Evolutionary conservation across 2,329 filamentous ascomycete genomes (phyloP).

Genomic region (Stagonosporopsis vannaccii): DNA sequence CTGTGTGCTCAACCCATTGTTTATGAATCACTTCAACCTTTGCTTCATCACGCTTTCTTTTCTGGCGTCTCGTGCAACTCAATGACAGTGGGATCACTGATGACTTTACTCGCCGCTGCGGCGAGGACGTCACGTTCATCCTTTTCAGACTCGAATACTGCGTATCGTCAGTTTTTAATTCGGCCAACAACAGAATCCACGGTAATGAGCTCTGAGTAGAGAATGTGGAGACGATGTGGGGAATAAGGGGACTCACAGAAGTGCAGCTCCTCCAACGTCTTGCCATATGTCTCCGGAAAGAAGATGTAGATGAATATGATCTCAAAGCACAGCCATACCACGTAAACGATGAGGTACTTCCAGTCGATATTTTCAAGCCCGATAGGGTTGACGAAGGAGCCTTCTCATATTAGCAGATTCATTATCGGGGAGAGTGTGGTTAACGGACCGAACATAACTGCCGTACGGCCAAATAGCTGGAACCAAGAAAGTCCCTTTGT

Average conservation of each 20-base stretch:
- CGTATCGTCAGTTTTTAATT: neutral
- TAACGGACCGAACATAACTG: slow-evolving; percentile 61
- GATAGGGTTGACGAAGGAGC: slow-evolving; percentile 68
- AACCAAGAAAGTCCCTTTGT: slow-evolving; percentile 62
- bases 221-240: too few relatives aligned
- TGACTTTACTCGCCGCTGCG: slow-evolving; percentile 32
- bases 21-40: too few relatives aligned
- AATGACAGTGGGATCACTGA: slow-evolving; percentile 25
- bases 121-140: slow-evolving; percentile 30
- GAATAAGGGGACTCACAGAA: slow-evolving; percentile 34
- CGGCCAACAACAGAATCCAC: too few relatives aligned
- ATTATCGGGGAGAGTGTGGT: neutral
- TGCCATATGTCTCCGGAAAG: slow-evolving; percentile 45
- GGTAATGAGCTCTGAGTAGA: too few relatives aligned
- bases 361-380: slow-evolving; percentile 66
- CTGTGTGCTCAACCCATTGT: too few relatives aligned
- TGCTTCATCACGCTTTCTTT: slow-evolving; percentile 32
- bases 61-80: slow-evolving; percentile 37
- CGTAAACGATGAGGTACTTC: slow-evolving; percentile 70
- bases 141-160: slow-evolving; percentile 42
- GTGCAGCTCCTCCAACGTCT: slow-evolving; percentile 44
- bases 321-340: slow-evolving; percentile 45
- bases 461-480: slow-evolving; percentile 68
- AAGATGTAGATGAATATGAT: slow-evolving; percentile 47
- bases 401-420: slow-evolving; percentile 7